phyloP scores from a whole-genome alignment of 2,329 filamentous ascomycete genomes.

The Cytospora chrysosperma region DNA sequence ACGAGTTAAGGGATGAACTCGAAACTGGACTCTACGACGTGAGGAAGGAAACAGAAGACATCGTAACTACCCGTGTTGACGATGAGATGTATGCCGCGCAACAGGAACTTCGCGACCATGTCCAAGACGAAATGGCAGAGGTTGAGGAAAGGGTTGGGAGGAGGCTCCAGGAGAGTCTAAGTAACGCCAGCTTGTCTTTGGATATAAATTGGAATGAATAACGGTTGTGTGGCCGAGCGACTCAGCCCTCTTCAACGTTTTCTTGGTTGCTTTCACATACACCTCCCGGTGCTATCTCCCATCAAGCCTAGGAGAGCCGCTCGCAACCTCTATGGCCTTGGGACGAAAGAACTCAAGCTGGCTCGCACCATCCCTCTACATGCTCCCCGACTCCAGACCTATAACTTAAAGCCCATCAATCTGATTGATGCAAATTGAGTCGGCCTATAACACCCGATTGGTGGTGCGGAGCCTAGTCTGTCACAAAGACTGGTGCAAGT shows the following conservation, averaged over 20 bases:
- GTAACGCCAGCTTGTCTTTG: conserved; percentile 6
- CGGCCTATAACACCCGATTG: not conserved
- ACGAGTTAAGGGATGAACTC: conserved; percentile 4
- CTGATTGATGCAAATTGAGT: conserved; percentile 10
- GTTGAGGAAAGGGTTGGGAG: conserved; percentile 7
- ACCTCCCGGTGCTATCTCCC: not conserved
- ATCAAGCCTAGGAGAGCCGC: no score
- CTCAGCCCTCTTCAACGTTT: no score
- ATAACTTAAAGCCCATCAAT: no score
- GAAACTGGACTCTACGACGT: conserved; percentile 12
- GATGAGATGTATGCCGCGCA: conserved; percentile 13
- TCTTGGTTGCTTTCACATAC: no score
- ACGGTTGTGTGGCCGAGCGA: not conserved
- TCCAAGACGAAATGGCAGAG: conserved; percentile 4
- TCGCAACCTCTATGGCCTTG: no score
- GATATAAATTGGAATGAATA: conserved; percentile 14
- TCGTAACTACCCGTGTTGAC: conserved; percentile 3
- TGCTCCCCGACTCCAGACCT: not conserved
- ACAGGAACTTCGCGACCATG: conserved; percentile 10
- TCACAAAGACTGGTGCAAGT: not conserved
- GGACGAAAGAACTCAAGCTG: no score
- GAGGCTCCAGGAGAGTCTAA: not conserved
- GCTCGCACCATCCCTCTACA: not conserved
- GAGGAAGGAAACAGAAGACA: conserved; percentile 14
- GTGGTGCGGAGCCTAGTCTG: not conserved